These are phyloP conservation scores for Fusarium coicis DNA, from an alignment of 2,329 filamentous ascomycete species.

Conservation along the genomic window DNA sequence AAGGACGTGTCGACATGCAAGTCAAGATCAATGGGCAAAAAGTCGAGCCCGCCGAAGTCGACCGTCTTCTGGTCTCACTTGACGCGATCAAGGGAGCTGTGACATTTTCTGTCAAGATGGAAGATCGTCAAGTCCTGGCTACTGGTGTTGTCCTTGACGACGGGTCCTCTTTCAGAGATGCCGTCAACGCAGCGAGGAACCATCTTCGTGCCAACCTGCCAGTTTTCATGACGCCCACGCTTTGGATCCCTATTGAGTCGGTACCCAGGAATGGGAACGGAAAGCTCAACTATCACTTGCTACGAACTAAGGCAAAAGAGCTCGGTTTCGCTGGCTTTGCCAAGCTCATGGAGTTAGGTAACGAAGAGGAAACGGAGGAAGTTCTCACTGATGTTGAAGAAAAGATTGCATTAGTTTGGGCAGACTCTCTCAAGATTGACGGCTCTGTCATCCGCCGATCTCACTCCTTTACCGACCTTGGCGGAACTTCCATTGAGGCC, in stretches of 20 bases:
- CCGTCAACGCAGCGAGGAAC: not conserved
- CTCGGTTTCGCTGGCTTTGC: not conserved
- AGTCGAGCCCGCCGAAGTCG: slow-evolving; percentile 24
- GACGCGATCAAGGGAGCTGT: not conserved
- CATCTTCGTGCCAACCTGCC: slow-evolving; percentile 20
- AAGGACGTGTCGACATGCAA: slow-evolving; percentile 39
- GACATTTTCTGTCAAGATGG: slow-evolving; percentile 8
- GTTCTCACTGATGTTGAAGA: not conserved
- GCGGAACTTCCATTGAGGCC: slow-evolving; percentile 20
- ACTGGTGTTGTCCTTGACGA: not conserved
- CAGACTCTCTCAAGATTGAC: not conserved
- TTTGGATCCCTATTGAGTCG: slow-evolving; percentile 34
- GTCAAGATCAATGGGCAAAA: slow-evolving; percentile 41
- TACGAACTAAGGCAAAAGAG: not conserved
- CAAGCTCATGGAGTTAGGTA: not conserved
- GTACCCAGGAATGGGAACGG: slow-evolving; percentile 41
- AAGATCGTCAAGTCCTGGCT: not conserved
- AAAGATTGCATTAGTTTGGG: not conserved
- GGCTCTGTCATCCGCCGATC: not conserved
- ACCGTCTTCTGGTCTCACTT: not conserved
- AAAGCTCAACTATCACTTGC: slow-evolving; percentile 34
- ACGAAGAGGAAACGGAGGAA: not conserved
- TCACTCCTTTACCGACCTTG: slow-evolving; percentile 9
- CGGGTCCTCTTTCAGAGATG: not conserved
- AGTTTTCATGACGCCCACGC: slow-evolving; percentile 40